A percentile compares a stretch with the other conserved stretches of the same genome.
Evolutionary conservation across 2,329 filamentous ascomycete species (phyloP).

Genomic region (Whalleya microplaca): DNA sequence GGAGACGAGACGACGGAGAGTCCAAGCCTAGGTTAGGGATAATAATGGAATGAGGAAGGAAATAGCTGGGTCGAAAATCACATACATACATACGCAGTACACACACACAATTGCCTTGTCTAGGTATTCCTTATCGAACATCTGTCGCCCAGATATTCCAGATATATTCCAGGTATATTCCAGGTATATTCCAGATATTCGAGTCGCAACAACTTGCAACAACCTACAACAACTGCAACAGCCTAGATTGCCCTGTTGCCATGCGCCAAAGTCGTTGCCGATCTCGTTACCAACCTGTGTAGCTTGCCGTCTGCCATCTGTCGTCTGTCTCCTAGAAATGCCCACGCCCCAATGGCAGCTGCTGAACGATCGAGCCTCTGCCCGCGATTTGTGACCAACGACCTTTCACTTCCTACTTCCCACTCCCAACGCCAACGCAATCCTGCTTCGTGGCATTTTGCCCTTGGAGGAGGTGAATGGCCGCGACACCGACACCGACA

Average conservation of each 20-base stretch:
- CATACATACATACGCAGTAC: too few relatives aligned
- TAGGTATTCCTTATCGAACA: too few relatives aligned
- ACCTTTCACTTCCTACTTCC: background rate
- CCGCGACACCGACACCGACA: conserved; percentile 26
- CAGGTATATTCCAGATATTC: too few relatives aligned
- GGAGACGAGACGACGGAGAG: conserved; percentile 15
- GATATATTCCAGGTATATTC: too few relatives aligned
- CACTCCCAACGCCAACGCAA: conserved; percentile 4
- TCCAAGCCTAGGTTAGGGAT: conserved; percentile 14
- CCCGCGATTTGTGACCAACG: conserved; percentile 29
- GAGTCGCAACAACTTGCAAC: conserved; percentile 10
- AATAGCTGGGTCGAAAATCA: conserved; percentile 22
- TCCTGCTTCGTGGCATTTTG: conserved; percentile 21
- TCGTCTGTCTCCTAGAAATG: conserved; percentile 29
- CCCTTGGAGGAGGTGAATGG: conserved; percentile 31
- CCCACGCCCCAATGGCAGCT: conserved; percentile 30
- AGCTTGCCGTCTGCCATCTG: conserved; percentile 20
- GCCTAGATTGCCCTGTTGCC: conserved; percentile 15
- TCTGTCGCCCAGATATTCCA: background rate
- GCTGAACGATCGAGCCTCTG: conserved; percentile 23
- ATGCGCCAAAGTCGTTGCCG: conserved; percentile 32
- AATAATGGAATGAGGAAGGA: conserved; percentile 23
- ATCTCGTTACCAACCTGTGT: conserved; percentile 23
- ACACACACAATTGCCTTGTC: background rate
- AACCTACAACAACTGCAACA: conserved; percentile 11